These are phyloP conservation scores for Podosphaera xanthii DNA, from an alignment of 2,329 filamentous ascomycete species.

Conservation along the genomic window DNA sequence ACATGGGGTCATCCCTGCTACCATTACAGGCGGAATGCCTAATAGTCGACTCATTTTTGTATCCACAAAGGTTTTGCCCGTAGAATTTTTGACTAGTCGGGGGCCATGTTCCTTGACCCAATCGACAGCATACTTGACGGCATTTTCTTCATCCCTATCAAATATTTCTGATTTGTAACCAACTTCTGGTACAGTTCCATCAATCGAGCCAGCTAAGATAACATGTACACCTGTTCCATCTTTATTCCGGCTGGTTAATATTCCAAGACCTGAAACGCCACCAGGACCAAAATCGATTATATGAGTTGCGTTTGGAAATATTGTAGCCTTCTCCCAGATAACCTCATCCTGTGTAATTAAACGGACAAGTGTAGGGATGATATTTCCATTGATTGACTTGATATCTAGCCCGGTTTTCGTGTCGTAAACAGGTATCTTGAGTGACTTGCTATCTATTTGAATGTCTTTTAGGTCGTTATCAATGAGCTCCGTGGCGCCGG, in stretches of 20 bases:
- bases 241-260: slow-evolving; percentile 95
- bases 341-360: slow-evolving; percentile 90
- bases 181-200: slow-evolving; percentile 71
- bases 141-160: slow-evolving; percentile 83
- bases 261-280: slow-evolving; percentile 86
- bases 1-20: slow-evolving; percentile 81
- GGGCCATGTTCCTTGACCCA: slow-evolving; percentile 97
- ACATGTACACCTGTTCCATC: slow-evolving; percentile 94
- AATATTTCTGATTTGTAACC: slow-evolving; percentile 97
- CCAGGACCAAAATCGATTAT: slow-evolving; percentile 93
- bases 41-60: slow-evolving; percentile 86
- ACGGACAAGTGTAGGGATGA: slow-evolving; percentile 67
- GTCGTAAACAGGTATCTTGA: slow-evolving; percentile 73
- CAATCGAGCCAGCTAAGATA: slow-evolving; percentile 81
- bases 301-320: slow-evolving; percentile 77
- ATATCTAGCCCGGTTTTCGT: slow-evolving; percentile 78
- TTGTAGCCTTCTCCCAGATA: slow-evolving; percentile 86
- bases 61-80: slow-evolving; percentile 76
- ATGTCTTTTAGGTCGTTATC: slow-evolving; percentile 72
- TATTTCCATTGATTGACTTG: slow-evolving; percentile 46
- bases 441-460: slow-evolving; percentile 44
- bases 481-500: slow-evolving; percentile 59
- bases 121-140: slow-evolving; percentile 82
- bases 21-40: slow-evolving; percentile 68
- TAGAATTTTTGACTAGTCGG: slow-evolving; percentile 71